Conservation (phyloP, 805 yeast species). For the Komagataella populi region DNA sequence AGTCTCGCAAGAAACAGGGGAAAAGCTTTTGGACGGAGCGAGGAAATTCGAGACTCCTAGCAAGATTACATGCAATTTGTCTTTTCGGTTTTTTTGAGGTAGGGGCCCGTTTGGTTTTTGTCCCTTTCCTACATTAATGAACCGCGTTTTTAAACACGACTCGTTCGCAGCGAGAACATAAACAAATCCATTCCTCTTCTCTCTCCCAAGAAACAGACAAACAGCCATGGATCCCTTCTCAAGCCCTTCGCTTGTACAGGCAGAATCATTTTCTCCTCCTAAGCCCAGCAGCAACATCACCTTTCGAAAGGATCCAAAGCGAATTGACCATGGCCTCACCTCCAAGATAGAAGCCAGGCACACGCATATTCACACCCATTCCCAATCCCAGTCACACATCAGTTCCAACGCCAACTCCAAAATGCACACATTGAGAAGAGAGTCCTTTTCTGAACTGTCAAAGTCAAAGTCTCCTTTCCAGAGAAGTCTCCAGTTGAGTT, state of each 20-base stretch:
- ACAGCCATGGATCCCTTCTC: background rate
- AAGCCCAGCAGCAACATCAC: background rate
- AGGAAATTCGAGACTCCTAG: background rate
- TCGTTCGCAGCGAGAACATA: background rate
- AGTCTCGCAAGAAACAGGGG: background rate
- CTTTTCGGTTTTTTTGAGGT: background rate
- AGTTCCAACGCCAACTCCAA: background rate
- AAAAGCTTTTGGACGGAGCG: background rate
- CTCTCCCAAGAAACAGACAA: background rate
- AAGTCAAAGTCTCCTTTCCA: background rate
- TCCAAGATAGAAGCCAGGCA: background rate
- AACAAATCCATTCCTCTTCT: background rate
- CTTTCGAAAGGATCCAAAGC: background rate
- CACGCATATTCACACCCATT: background rate
- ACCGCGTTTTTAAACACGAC: background rate
- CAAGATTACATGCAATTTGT: too few species aligned
- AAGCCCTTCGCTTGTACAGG: background rate
- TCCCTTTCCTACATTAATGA: background rate
- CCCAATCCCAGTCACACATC: background rate
- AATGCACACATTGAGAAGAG: background rate
- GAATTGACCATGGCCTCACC: background rate
- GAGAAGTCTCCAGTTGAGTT: background rate
- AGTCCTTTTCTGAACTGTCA: constrained; percentile 2
- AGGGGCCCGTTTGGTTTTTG: background rate
- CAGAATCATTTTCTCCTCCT: background rate